A percentile compares a stretch with the other conserved stretches of the same genome.
phyloP scores from a whole-genome alignment of 768 basidiomycete species.

The Strobilomyces echinocephalus region DNA sequence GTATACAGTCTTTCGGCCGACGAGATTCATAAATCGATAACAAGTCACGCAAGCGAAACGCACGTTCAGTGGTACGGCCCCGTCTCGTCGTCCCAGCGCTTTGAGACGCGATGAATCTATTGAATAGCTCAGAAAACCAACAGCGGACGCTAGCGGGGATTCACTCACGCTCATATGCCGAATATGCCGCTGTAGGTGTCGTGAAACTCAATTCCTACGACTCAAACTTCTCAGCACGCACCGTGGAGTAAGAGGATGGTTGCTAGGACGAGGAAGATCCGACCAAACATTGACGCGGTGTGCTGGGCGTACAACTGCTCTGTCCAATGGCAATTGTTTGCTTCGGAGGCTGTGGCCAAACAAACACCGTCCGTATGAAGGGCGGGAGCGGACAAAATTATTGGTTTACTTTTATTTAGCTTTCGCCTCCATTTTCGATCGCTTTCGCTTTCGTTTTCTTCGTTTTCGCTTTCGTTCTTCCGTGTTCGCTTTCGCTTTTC shows the following conservation, averaged over 20 bases:
- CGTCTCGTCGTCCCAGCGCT: conserved; percentile 68
- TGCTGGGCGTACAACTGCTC: neutral
- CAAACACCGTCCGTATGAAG: neutral
- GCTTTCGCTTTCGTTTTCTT: too few species aligned
- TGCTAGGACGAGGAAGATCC: conserved; percentile 43
- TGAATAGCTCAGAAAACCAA: conserved; percentile 1
- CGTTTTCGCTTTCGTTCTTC: too few species aligned
- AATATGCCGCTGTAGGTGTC: conserved; percentile 58
- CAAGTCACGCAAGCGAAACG: conserved; percentile 12
- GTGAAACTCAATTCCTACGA: neutral
- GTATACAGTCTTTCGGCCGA: conserved; percentile 49
- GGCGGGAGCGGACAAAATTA: too few species aligned
- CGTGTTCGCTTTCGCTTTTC: too few species aligned
- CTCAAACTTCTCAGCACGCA: conserved; percentile 22
- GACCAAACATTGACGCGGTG: conserved; percentile 40
- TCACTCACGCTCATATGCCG: conserved; percentile 71
- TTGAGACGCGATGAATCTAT: conserved; percentile 74
- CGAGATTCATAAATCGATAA: neutral
- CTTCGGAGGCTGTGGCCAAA: neutral
- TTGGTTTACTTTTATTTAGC: too few species aligned
- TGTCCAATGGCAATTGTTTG: neutral
- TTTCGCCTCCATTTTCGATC: too few species aligned
- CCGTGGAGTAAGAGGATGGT: conserved; percentile 51
- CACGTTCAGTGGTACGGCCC: conserved; percentile 61
- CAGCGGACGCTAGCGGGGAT: conserved; percentile 16